phyloP scores from a whole-genome alignment of 306 rosid genomes.

The Trifolium dubium region DNA sequence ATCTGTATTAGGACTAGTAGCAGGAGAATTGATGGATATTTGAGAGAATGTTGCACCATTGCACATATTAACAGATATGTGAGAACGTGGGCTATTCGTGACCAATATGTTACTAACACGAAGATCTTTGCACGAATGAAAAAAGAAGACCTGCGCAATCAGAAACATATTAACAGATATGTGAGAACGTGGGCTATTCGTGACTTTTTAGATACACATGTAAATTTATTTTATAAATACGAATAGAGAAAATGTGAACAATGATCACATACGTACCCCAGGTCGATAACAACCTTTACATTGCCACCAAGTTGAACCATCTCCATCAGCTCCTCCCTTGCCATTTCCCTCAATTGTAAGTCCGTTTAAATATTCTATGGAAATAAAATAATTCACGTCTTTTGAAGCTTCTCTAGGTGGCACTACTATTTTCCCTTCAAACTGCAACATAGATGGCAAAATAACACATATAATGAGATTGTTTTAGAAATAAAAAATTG shows the following conservation, averaged over 20 bases:
- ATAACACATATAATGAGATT: too few relatives aligned
- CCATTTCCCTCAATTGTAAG: not conserved
- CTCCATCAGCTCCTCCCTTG: not conserved
- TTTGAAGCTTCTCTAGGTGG: not conserved
- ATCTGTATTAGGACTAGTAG: constrained; percentile 56
- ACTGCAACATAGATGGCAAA: not conserved
- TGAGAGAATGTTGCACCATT: constrained; percentile 19
- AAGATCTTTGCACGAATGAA: constrained; percentile 21
- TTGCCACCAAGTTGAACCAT: not conserved
- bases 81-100: constrained; percentile 33
- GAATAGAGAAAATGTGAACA: too few relatives aligned
- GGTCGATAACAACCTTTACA: not conserved
- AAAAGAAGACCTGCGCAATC: not conserved
- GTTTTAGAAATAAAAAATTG: too few relatives aligned
- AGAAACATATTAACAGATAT: too few relatives aligned
- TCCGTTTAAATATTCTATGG: not conserved
- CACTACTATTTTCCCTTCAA: not conserved
- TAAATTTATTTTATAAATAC: too few relatives aligned
- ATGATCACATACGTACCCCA: not conserved
- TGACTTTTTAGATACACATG: not conserved
- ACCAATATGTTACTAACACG: not conserved
- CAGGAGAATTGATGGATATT: constrained; percentile 43
- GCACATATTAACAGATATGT: constrained; percentile 22
- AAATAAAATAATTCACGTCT: not conserved
- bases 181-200: too few relatives aligned